Evolutionary conservation across 2,329 filamentous ascomycete genomes (phyloP).

Genomic region (Mycocentrospora acerina): DNA sequence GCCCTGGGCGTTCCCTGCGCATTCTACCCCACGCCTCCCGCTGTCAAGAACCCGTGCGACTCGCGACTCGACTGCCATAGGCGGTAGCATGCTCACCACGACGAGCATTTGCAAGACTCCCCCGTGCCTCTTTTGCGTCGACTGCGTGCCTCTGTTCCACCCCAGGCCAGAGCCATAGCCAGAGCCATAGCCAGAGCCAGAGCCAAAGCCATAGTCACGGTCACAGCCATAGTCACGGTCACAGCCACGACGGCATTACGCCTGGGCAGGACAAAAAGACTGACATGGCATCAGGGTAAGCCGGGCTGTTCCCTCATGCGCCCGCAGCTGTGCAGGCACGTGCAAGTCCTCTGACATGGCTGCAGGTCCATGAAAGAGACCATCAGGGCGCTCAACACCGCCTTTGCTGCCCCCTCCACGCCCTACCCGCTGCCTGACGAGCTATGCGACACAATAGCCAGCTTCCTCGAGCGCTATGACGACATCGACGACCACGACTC

Average conservation of each 20-base stretch:
- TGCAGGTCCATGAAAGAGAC: constrained; percentile 52
- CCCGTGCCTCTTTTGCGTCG: background rate
- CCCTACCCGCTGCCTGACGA: constrained; percentile 65
- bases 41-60: constrained; percentile 10
- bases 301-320: background rate
- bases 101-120: background rate
- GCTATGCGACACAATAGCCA: constrained; percentile 61
- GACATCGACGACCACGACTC: constrained; percentile 67
- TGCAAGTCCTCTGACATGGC: background rate
- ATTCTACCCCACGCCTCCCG: constrained; percentile 20
- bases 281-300: constrained; percentile 29
- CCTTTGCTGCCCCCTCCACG: constrained; percentile 45
- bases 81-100: constrained; percentile 12
- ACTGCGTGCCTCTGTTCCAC: too few species aligned
- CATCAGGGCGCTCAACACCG: constrained; percentile 48
- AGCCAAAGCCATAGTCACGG: too few species aligned
- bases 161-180: too few species aligned
- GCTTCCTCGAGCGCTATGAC: constrained; percentile 68
- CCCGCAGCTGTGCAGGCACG: background rate
- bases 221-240: too few species aligned
- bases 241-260: background rate
- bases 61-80: constrained; percentile 7
- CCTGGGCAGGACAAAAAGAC: constrained; percentile 1
- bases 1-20: constrained; percentile 3
- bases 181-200: too few species aligned